Evolutionary conservation across 495 filamentous ascomycete genomes (phyloP).

Genomic region (Melanomma pulvis-pyrius): DNA sequence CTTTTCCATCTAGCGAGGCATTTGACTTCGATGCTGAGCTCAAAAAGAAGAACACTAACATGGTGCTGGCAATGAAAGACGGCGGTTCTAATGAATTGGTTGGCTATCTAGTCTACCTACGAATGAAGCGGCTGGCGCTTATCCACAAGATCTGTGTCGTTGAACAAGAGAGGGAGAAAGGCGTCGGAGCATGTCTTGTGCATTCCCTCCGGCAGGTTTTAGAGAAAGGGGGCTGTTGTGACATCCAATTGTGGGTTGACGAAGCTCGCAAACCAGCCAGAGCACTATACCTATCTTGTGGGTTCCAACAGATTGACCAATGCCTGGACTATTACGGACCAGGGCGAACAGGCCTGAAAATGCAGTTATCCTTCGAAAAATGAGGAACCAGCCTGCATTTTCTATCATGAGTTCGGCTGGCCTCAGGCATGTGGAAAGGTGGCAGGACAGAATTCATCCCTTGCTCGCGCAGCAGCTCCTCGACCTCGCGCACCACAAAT

Average conservation of each 20-base stretch:
- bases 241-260: constrained; percentile 65
- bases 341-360: constrained; percentile 59
- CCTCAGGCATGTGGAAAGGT: constrained; percentile 20
- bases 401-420: too few species aligned
- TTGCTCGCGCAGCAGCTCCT: constrained; percentile 14
- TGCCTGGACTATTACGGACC: constrained; percentile 61
- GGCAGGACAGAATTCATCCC: constrained; percentile 23
- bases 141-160: constrained; percentile 65
- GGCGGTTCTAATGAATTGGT: constrained; percentile 38
- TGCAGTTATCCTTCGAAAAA: constrained; percentile 49
- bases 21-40: constrained; percentile 58
- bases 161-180: constrained; percentile 55
- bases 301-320: constrained; percentile 57
- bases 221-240: constrained; percentile 56
- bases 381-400: constrained; percentile 4
- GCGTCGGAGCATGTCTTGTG: constrained; percentile 57
- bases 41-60: constrained; percentile 59
- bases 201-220: constrained; percentile 52
- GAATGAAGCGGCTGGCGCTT: constrained; percentile 55
- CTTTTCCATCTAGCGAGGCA: constrained; percentile 61
- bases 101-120: constrained; percentile 60
- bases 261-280: constrained; percentile 55
- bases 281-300: constrained; percentile 53
- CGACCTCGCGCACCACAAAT: not conserved
- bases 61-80: constrained; percentile 51